Evolutionary conservation across 2,329 filamentous ascomycete species (phyloP).

Genomic region (Knufia fluminis): DNA sequence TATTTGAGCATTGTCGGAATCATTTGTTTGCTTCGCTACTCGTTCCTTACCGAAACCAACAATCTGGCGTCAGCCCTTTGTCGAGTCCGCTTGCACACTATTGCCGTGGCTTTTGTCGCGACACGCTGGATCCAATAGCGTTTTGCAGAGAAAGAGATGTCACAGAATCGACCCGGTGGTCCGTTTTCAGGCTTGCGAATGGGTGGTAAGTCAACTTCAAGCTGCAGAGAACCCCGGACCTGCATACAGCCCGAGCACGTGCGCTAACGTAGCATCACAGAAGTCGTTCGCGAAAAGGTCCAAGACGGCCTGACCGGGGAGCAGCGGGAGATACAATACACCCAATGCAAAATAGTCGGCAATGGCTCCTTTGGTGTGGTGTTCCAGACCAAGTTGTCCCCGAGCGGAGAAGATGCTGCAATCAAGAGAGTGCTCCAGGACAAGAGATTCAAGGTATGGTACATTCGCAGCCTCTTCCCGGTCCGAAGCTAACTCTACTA

Average conservation of each 20-base stretch:
- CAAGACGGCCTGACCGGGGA: slow-evolving; percentile 97
- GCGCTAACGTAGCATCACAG: slow-evolving; percentile 41
- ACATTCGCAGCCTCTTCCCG: slow-evolving; percentile 5
- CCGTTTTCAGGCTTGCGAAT: slow-evolving; percentile 84
- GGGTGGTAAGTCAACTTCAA: slow-evolving; percentile 66
- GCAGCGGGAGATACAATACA: slow-evolving; percentile 94
- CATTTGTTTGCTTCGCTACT: not conserved
- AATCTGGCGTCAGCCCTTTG: slow-evolving; percentile 9
- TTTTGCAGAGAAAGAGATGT: slow-evolving; percentile 51
- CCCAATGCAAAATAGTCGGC: slow-evolving; percentile 98
- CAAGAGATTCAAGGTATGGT: slow-evolving; percentile 95
- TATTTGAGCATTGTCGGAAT: not conserved
- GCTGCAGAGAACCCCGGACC: slow-evolving; percentile 18
- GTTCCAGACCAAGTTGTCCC: slow-evolving; percentile 96
- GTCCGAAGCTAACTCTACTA: slow-evolving; percentile 37
- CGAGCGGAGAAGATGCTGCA: slow-evolving; percentile 94
- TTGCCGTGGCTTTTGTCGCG: slow-evolving; percentile 10
- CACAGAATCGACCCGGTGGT: slow-evolving; percentile 74
- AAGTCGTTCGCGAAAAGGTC: slow-evolving; percentile 97
- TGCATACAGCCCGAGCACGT: slow-evolving; percentile 14
- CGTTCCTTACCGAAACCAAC: slow-evolving; percentile 6
- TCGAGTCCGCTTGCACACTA: slow-evolving; percentile 9
- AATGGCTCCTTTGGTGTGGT: slow-evolving; percentile 98
- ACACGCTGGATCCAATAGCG: slow-evolving; percentile 21
- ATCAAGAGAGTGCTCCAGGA: slow-evolving; percentile 99